A percentile compares a stretch with the other conserved stretches of the same genome.
These are phyloP conservation scores for Acer campestre DNA, from an alignment of 345 rosid species.

Conservation along the genomic window DNA sequence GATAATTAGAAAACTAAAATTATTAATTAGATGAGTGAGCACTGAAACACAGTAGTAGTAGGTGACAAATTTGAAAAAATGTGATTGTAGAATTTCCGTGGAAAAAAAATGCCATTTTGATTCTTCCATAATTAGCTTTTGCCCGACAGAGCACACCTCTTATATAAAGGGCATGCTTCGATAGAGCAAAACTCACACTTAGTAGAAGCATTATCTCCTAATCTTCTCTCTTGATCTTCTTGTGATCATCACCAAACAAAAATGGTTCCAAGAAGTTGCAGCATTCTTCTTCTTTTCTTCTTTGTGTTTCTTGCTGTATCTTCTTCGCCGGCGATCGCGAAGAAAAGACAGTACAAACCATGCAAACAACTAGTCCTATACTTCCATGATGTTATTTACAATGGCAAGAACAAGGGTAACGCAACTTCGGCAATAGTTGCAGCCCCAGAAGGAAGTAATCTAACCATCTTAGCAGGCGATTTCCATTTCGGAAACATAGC, in stretches of 20 bases:
- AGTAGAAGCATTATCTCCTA: neutral
- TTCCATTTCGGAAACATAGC: conserved; percentile 47
- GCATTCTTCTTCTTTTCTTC: conserved; percentile 1
- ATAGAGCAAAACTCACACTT: neutral
- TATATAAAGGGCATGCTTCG: conserved; percentile 4
- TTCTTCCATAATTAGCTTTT: neutral
- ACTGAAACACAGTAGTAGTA: neutral
- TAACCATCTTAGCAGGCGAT: conserved; percentile 34
- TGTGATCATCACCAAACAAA: neutral
- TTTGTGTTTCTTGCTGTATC: conserved; percentile 8
- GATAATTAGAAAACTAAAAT: too few relatives aligned
- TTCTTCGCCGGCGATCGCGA: neutral
- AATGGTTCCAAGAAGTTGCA: conserved; percentile 20
- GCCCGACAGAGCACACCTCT: neutral
- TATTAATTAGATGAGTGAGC: too few relatives aligned
- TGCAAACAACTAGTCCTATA: conserved; percentile 41
- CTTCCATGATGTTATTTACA: conserved; percentile 56
- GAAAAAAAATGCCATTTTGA: neutral
- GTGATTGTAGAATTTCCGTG: neutral
- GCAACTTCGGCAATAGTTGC: conserved; percentile 50
- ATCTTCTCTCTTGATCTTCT: neutral
- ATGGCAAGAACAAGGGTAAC: conserved; percentile 44
- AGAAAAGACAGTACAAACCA: conserved; percentile 29
- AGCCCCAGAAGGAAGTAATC: conserved; percentile 39
- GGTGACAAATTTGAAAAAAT: neutral